Evolutionary conservation across 2,329 filamentous ascomycete genomes (phyloP), one percentile per base, ranked within the genome.

Genomic region (Orbilia blumenaviensis): DNA sequence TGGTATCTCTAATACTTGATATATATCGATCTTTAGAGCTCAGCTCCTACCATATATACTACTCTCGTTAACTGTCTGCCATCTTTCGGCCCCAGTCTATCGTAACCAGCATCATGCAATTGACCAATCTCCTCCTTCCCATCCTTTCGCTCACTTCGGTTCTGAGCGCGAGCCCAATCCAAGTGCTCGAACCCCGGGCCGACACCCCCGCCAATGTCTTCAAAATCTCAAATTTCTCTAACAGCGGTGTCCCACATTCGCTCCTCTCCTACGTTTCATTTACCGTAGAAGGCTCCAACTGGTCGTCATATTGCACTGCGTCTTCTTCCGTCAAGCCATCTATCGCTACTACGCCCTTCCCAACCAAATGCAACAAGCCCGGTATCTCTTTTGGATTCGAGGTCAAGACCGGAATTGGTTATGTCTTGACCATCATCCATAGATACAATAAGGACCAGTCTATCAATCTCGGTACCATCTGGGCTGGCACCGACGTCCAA

Each of bases 391-490:
- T 71, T 12, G 66, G 66, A n/a, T 16, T 71, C 14, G 42, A 71
- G 32, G 54, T 56, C 29, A 38, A 44, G 10, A 23, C 34, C 5
- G 66, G 66, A 6, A 44, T 56, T 21, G 66, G 66, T 25, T 71
- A 71, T 38, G 27, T 63, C 36, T 50, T 71, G n/a, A 71, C 66
- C 10, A 46, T 71, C 12, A 27, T 71, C 18, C 66, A 71, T 9
- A 71, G 46, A 34, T 63, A 46, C 18, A 71, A 63, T 14, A 27
- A 34, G 21, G 66, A 71, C 27, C 66, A 71, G 14, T 46, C 32
- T 3, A 56, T 44, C 14, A 46, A 63, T 38, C 21, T 71, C 5
- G 66, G 66, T 27, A 63, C 38, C 16, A 71, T 71, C 16, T 71
- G 66, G 66, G 25, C 56, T 18, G 66, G 66, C 8, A 63, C 44